Evolutionary conservation across 2,329 filamentous ascomycete genomes (phyloP), one percentile per base, ranked within the genome.

Genomic region (Magnaporthiopsis rhizophila): DNA sequence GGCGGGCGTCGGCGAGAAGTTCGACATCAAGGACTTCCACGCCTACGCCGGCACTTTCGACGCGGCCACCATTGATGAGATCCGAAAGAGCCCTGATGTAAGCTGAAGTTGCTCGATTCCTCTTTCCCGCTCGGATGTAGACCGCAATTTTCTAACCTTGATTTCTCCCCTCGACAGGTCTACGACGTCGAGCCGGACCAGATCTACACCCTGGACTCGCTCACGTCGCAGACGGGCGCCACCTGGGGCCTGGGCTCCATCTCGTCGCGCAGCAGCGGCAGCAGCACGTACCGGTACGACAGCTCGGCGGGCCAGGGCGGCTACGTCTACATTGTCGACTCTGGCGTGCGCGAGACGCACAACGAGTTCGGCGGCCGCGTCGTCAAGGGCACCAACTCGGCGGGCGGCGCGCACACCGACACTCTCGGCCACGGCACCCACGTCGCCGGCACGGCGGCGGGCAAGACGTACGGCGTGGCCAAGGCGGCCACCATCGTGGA

Each of bases 361-460:
- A 70, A 70, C 66, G 65, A 80, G 18, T 81, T 80, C 30, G 77
- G 72, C 50, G 77, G 76, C 65, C 78, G 79, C 45, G 80, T 79
- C 58, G 72, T 69, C 62, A 76, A 71, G 64, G 70, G 75, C 50
- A 70, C 68, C 67, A 79, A 78, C 74, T 78, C 72, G 64, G 74
- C 71, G 64, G 72, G 65, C 62, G 69, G 68, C 60, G 66, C 69
- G 65, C 71, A 77, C 71, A 70, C 68, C 0, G 78, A 80, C 65
- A 77, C 74, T 64, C 74, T 78, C 65, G 80, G 79, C 65, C 79
- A 81, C 72, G 80, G 79, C 65, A 81, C 79, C 12, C 79, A 81
- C 70, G 77, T 80, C 28, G 74, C 78, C 7, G 80, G 79, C 63
- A 81, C 77, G 58, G 76, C 81, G 63, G 79, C 75, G 62, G 74